phyloP scores from a whole-genome alignment of 2,329 filamentous ascomycete genomes.

The Curvularia sp. region DNA sequence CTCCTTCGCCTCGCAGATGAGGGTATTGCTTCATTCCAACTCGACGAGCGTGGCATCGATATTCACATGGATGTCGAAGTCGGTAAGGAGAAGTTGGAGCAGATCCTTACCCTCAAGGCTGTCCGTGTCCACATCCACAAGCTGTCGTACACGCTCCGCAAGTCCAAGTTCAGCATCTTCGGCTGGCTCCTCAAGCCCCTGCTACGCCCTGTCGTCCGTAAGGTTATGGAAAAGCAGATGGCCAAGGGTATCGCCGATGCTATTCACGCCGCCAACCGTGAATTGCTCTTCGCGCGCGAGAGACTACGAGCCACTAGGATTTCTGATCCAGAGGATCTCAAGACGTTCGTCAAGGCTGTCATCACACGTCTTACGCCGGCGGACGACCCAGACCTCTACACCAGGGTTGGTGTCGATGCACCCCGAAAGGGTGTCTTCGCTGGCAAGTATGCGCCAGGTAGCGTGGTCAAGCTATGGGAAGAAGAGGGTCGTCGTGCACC shows the following conservation, averaged over 20 bases:
- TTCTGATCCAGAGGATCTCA: conserved; percentile 77
- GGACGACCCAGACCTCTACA: conserved; percentile 78
- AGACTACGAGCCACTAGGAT: conserved; percentile 85
- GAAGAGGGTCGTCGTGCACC: conserved; percentile 74
- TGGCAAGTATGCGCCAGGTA: conserved; percentile 86
- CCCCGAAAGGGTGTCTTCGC: conserved; percentile 73
- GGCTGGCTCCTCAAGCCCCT: conserved; percentile 86
- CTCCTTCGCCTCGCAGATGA: conserved; percentile 78
- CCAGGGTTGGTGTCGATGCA: conserved; percentile 72
- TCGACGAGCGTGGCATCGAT: conserved; percentile 88
- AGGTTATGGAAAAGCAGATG: conserved; percentile 79
- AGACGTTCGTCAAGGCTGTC: conserved; percentile 83
- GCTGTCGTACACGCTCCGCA: conserved; percentile 77
- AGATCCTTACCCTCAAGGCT: conserved; percentile 76
- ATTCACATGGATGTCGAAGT: conserved; percentile 85
- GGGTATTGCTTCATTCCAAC: conserved; percentile 82
- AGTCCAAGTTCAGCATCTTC: conserved; percentile 77
- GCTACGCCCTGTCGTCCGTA: conserved; percentile 79
- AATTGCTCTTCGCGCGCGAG: conserved; percentile 86
- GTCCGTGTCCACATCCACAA: conserved; percentile 87
- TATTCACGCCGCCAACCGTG: conserved; percentile 78
- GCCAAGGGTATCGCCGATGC: conserved; percentile 72
- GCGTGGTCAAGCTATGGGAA: conserved; percentile 87
- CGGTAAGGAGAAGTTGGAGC: conserved; percentile 76
- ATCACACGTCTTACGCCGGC: conserved; percentile 75